Base-by-base conservation (phyloP, 768 basidiomycete species). In the Lentinula detonsa region DNA sequence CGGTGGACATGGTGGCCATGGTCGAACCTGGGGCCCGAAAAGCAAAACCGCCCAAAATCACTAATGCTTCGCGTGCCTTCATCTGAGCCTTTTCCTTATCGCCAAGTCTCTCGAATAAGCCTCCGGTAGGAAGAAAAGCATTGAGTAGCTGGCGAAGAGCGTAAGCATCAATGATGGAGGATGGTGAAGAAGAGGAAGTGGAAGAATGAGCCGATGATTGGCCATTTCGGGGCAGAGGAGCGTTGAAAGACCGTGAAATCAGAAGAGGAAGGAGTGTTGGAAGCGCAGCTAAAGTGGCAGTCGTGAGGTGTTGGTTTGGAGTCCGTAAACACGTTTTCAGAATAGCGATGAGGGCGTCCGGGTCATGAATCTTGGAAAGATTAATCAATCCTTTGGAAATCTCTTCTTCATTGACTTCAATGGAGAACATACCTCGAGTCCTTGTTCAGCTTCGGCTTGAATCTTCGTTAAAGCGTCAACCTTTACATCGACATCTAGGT, bases 401-500 rank as follows among this genome's bases (percentile, higher is more conserved):
- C 7, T 39, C 37, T 8, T 23, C 45, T 45, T 28, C 59, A 18
- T 31, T 33, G 11, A 51, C 59, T 57, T 63, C 60, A 31, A 54
- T 35, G 46, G 34, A 66, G 60, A 50, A 64, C 75, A 53, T 71
- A 91, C 92, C 80, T 93, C 85, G 61, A 81, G 70, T 53, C 83
- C 85, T 42, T 81, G 75, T 73, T 91, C 88, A 69, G 91, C 89
- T 73, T 87, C 83, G 40, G 77, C 78, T 71, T 93, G 87, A 46
- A 93, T 78, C 74, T 90, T 93, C 61, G 84, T 78, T 63, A 93
- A 78, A 31, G 89, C 91, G 70, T 93, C 91, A 23, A 91, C 80
- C 75, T 87, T 91, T 63, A 83, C 79, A 73, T 93, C 91, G 61
- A 88, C 84, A 72, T 93, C 91, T 93, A 66, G 64, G 4, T 33